phyloP scores from a whole-genome alignment of 805 yeast genomes.

The Nakazawaea anatomiae region DNA sequence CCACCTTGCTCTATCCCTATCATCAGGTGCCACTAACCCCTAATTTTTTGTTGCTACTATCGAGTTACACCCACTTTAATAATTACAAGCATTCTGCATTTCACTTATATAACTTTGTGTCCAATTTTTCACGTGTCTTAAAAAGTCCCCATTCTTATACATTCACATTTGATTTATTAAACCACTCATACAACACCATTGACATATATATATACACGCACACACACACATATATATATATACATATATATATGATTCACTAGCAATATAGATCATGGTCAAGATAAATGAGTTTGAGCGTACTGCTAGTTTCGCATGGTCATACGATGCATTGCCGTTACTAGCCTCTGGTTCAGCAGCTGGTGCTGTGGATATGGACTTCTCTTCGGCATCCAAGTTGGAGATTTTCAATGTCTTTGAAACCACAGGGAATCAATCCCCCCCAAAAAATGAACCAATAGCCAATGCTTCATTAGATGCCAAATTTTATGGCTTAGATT shows the following conservation, averaged over 20 bases:
- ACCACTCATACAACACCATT: background rate
- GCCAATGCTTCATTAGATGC: slow-evolving; percentile 43
- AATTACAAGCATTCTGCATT: no score
- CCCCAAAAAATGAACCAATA: slow-evolving; percentile 27
- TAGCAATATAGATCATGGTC: slow-evolving; percentile 42
- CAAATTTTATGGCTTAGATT: slow-evolving; percentile 74
- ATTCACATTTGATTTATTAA: no score
- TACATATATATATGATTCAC: no score
- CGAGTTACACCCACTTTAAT: no score
- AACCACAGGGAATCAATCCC: slow-evolving; percentile 10
- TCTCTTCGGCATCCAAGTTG: slow-evolving; percentile 70
- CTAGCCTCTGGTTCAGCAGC: slow-evolving; percentile 93
- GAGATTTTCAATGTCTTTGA: slow-evolving; percentile 72
- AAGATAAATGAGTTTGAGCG: slow-evolving; percentile 77
- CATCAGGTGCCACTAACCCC: no score
- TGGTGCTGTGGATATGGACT: slow-evolving; percentile 88
- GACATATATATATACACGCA: no score
- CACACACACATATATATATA: no score
- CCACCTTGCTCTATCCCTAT: no score
- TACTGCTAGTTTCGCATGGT: slow-evolving; percentile 97
- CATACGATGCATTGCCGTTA: slow-evolving; percentile 65
- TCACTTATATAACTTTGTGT: background rate
- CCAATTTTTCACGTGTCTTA: background rate
- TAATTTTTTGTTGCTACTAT: no score
- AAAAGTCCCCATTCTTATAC: no score